Conservation (phyloP, 1,139 yeast species). For the Meyerozyma carpophila region DNA sequence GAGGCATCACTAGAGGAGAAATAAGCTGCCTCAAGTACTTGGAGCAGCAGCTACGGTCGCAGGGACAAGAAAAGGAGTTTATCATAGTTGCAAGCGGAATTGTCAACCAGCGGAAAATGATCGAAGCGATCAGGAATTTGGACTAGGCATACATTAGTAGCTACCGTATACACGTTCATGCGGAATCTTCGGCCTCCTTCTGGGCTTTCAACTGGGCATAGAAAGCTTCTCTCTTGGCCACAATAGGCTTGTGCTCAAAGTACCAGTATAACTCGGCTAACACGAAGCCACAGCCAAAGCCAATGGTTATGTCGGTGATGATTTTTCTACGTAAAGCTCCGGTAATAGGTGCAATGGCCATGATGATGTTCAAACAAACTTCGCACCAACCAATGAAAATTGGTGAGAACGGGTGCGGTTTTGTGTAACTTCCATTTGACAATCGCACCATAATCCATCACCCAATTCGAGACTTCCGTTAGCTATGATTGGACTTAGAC, state of each 20-base stretch:
- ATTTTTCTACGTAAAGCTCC: slow-evolving; percentile 82
- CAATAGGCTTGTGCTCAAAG: slow-evolving; percentile 73
- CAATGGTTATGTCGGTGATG: slow-evolving; percentile 72
- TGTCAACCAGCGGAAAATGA: slow-evolving; percentile 36
- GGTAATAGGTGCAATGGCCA: slow-evolving; percentile 88
- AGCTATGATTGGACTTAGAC: slow-evolving; percentile 22
- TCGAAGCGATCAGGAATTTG: background rate
- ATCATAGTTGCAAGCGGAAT: slow-evolving; percentile 54
- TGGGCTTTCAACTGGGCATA: slow-evolving; percentile 72
- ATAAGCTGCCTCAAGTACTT: slow-evolving; percentile 58
- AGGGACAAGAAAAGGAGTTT: slow-evolving; percentile 36
- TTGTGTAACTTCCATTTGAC: background rate
- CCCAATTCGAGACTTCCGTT: background rate
- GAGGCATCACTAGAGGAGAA: slow-evolving; percentile 81
- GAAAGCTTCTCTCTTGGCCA: slow-evolving; percentile 77
- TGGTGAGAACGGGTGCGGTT: background rate
- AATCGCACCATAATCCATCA: background rate
- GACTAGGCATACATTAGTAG: background rate
- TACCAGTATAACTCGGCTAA: slow-evolving; percentile 59
- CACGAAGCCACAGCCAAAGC: slow-evolving; percentile 44
- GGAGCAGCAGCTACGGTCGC: slow-evolving; percentile 32
- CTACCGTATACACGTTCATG: slow-evolving; percentile 3
- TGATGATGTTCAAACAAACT: slow-evolving; percentile 12
- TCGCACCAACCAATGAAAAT: slow-evolving; percentile 1
- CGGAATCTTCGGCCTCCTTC: slow-evolving; percentile 61